Conservation (phyloP, 139 green algal genomes). For the Chlorokybus atmophyticus region DNA sequence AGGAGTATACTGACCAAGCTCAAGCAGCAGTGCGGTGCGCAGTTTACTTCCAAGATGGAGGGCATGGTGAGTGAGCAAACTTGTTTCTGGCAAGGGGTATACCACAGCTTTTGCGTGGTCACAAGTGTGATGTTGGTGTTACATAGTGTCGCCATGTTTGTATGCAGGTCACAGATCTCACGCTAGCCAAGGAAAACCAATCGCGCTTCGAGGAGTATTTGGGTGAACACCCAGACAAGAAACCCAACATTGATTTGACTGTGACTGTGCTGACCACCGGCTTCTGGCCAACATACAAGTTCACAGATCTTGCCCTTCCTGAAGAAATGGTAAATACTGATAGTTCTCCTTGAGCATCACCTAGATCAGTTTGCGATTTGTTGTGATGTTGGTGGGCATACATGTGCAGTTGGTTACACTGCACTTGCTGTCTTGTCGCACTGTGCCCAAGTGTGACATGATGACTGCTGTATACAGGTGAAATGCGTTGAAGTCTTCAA, state of each 20-base stretch:
- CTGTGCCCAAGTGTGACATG: no score
- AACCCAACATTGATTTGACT: slow-evolving; percentile 53
- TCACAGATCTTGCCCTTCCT: slow-evolving; percentile 73
- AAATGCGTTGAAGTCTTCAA: slow-evolving; percentile 69
- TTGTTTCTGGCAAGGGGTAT: no score
- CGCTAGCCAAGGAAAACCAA: slow-evolving; percentile 79
- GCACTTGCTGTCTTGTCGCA: no score
- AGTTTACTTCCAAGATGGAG: slow-evolving; percentile 95
- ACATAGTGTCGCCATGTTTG: no score
- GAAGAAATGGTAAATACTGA: slow-evolving; percentile 78
- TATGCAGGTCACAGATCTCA: slow-evolving; percentile 54
- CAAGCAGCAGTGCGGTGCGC: slow-evolving; percentile 96
- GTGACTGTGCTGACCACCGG: slow-evolving; percentile 84
- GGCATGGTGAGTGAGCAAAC: slow-evolving; percentile 80
- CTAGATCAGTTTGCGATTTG: no score
- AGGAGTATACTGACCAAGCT: slow-evolving; percentile 79
- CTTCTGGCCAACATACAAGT: slow-evolving; percentile 78
- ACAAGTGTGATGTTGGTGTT: no score
- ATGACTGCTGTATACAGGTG: no score
- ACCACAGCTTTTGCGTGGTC: no score
- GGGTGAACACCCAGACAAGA: slow-evolving; percentile 18
- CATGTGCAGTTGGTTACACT: no score
- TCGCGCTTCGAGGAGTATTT: slow-evolving; percentile 51
- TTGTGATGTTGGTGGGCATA: no score
- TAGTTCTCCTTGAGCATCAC: no score